phyloP scores from a whole-genome alignment of 2,329 filamentous ascomycete species.

The Fusarium sp. region DNA sequence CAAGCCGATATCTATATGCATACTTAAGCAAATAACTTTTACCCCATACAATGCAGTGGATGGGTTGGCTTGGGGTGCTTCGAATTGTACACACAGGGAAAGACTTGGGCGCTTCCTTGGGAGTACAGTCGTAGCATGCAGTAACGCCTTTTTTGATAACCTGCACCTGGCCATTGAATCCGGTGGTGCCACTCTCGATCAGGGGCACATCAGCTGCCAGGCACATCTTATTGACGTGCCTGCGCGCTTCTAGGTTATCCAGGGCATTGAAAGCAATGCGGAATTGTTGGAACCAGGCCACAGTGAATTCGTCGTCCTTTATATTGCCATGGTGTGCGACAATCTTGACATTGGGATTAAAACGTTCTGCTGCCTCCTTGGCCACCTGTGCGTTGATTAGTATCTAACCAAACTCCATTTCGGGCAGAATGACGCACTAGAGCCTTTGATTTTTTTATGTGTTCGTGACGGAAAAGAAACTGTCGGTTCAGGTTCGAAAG shows the following conservation, averaged over 20 bases:
- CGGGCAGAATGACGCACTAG: slow-evolving; percentile 65
- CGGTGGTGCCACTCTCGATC: slow-evolving; percentile 96
- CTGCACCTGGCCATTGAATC: slow-evolving; percentile 97
- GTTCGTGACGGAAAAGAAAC: slow-evolving; percentile 94
- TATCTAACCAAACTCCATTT: slow-evolving; percentile 2
- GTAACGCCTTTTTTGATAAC: slow-evolving; percentile 92
- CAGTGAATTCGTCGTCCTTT: slow-evolving; percentile 85
- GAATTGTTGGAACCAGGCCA: slow-evolving; percentile 88
- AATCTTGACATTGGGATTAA: slow-evolving; percentile 89
- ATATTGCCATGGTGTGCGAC: slow-evolving; percentile 94
- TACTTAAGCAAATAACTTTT: slow-evolving; percentile 92
- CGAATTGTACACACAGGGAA: slow-evolving; percentile 98
- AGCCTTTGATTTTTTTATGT: slow-evolving; percentile 97
- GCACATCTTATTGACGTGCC: slow-evolving; percentile 98
- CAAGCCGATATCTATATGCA: slow-evolving; percentile 40
- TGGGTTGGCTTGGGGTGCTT: slow-evolving; percentile 94
- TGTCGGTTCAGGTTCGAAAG: slow-evolving; percentile 97
- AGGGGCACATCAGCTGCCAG: slow-evolving; percentile 88
- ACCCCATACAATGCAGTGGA: slow-evolving; percentile 98
- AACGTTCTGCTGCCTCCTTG: slow-evolving; percentile 87
- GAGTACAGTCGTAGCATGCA: slow-evolving; percentile 95
- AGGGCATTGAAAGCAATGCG: slow-evolving; percentile 93
- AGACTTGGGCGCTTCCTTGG: slow-evolving; percentile 89
- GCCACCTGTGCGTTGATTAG: slow-evolving; percentile 71
- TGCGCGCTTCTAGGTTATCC: slow-evolving; percentile 91